A percentile compares a stretch with the other conserved stretches of the same genome.
phyloP scores from a whole-genome alignment of 768 basidiomycete genomes.

The Kwoniella shandongensis region DNA sequence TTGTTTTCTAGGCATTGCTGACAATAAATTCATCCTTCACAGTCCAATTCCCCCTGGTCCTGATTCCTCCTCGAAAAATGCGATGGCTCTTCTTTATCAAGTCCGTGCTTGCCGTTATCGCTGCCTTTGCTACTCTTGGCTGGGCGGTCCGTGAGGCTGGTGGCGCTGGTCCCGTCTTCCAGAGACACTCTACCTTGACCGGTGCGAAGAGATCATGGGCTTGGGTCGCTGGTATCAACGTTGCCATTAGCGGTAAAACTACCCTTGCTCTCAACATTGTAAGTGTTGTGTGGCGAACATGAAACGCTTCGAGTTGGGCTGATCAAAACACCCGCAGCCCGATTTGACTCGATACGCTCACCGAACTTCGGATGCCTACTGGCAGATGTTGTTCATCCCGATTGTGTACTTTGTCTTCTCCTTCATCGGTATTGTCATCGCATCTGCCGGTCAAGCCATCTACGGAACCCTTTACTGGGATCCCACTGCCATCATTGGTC shows the following conservation, averaged over 20 bases:
- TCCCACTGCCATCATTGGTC: slow-evolving; percentile 67
- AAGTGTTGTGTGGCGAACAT: too few species aligned
- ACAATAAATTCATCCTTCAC: not conserved
- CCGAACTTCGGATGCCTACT: slow-evolving; percentile 55
- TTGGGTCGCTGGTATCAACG: slow-evolving; percentile 75
- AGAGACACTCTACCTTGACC: slow-evolving; percentile 59
- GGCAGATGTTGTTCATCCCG: slow-evolving; percentile 75
- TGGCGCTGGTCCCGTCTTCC: slow-evolving; percentile 61
- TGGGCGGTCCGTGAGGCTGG: slow-evolving; percentile 70
- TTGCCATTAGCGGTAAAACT: slow-evolving; percentile 69
- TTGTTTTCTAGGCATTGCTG: not conserved
- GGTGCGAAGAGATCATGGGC: slow-evolving; percentile 69
- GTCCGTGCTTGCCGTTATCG: slow-evolving; percentile 63
- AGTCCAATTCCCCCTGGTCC: slow-evolving; percentile 45
- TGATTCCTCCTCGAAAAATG: slow-evolving; percentile 69
- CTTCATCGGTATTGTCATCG: slow-evolving; percentile 78
- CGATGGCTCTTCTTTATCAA: slow-evolving; percentile 74
- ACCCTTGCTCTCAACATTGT: slow-evolving; percentile 59
- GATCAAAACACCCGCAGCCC: slow-evolving; percentile 57
- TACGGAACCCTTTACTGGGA: slow-evolving; percentile 72
- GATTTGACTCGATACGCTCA: slow-evolving; percentile 84
- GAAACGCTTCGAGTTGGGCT: too few species aligned
- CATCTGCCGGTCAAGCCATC: slow-evolving; percentile 69
- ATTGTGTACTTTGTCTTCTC: slow-evolving; percentile 71
- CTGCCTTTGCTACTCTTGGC: slow-evolving; percentile 71